Conservation (phyloP, 2,329 filamentous ascomycete genomes). For the Didymella pomorum region DNA sequence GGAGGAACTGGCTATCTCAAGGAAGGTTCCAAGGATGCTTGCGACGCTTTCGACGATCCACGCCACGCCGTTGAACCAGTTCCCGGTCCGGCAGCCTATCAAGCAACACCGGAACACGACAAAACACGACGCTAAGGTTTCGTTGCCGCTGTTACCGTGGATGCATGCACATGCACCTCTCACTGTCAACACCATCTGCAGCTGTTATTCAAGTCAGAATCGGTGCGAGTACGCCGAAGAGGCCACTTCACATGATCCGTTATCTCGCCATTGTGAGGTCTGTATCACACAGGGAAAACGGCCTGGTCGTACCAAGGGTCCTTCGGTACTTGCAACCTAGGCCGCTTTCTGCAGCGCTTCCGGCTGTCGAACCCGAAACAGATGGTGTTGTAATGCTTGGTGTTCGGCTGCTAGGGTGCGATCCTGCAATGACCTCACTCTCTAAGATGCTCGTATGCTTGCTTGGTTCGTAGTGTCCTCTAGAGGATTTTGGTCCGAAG, state of each 20-base stretch:
- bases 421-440: neutral
- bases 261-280: neutral
- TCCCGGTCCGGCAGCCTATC: slow-evolving; percentile 1
- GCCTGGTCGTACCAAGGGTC: slow-evolving; percentile 11
- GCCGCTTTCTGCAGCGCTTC: slow-evolving; percentile 13
- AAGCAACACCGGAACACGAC: neutral
- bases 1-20: neutral
- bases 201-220: neutral
- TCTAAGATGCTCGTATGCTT: neutral
- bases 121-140: neutral
- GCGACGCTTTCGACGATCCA: slow-evolving; percentile 9
- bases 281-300: neutral
- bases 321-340: neutral
- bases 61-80: slow-evolving; percentile 14
- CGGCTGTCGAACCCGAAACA: neutral
- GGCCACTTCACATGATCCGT: slow-evolving; percentile 8
- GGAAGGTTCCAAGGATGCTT: neutral
- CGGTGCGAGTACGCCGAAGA: neutral
- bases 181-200: neutral
- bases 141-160: slow-evolving; percentile 13
- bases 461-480: neutral
- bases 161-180: slow-evolving; percentile 2
- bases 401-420: neutral
- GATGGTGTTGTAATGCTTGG: neutral
- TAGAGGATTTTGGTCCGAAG: neutral